These are phyloP conservation scores for Dioscorea zingiberensis DNA, from an alignment of 106 monocot genomes.

Conservation along the genomic window DNA sequence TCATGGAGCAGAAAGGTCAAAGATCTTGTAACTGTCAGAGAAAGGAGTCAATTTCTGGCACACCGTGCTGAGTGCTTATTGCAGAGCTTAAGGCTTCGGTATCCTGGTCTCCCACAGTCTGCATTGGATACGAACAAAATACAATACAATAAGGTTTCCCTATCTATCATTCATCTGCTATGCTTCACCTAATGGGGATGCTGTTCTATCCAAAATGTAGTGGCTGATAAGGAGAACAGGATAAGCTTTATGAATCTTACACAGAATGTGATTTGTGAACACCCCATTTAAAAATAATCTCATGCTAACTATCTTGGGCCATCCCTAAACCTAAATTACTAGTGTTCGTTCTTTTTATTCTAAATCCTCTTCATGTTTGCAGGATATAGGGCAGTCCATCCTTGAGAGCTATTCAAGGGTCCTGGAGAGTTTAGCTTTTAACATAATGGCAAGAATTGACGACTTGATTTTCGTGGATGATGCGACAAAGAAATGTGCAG, in stretches of 20 bases:
- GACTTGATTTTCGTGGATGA: slow-evolving; percentile 92
- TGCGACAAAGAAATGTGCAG: slow-evolving; percentile 50
- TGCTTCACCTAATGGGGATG: too few relatives aligned
- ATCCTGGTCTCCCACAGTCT: slow-evolving; percentile 95
- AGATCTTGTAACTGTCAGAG: slow-evolving; percentile 46
- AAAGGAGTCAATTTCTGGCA: slow-evolving; percentile 53
- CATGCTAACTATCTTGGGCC: neutral
- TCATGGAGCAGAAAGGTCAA: slow-evolving; percentile 88
- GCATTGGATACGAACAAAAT: slow-evolving; percentile 96
- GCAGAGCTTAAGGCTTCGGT: slow-evolving; percentile 65
- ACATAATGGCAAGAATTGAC: slow-evolving; percentile 93
- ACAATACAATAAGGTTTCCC: slow-evolving; percentile 84
- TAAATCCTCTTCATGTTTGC: slow-evolving; percentile 16
- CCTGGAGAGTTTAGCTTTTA: slow-evolving; percentile 93
- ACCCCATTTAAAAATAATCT: too few relatives aligned
- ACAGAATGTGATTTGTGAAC: too few relatives aligned
- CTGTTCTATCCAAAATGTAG: too few relatives aligned
- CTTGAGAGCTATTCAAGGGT: slow-evolving; percentile 96
- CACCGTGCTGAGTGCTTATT: slow-evolving; percentile 68
- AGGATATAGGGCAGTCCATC: slow-evolving; percentile 95
- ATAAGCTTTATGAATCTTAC: too few relatives aligned
- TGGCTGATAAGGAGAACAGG: too few relatives aligned
- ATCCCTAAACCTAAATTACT: neutral
- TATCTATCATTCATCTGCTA: neutral
- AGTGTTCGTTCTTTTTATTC: too few relatives aligned